Evolutionary conservation across 179 eudicot genomes (phyloP).

Genomic region (Sideroxylon spinosum): DNA sequence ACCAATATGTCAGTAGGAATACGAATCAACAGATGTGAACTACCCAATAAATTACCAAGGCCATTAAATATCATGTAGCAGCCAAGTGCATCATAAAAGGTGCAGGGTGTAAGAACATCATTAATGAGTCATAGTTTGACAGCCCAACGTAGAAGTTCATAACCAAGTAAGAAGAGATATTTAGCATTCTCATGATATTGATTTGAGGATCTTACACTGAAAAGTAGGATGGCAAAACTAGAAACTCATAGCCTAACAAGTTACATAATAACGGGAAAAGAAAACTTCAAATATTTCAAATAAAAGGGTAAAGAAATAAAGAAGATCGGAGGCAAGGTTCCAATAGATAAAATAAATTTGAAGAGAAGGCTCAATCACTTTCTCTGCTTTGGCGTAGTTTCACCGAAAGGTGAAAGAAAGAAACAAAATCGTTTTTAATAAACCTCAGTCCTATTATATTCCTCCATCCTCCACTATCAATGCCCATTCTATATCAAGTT

Average conservation of each 20-base stretch:
- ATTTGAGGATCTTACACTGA: no score
- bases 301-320: no score
- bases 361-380: no score
- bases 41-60: not conserved
- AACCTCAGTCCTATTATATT: not conserved
- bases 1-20: not conserved
- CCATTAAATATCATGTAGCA: slow-evolving; percentile 7
- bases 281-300: no score
- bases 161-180: not conserved
- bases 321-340: no score
- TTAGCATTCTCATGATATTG: not conserved
- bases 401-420: no score
- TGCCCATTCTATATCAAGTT: not conserved
- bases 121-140: not conserved
- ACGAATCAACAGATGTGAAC: not conserved
- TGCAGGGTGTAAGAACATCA: not conserved
- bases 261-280: no score
- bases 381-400: no score
- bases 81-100: not conserved
- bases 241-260: not conserved
- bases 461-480: not conserved
- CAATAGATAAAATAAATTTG: no score
- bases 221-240: not conserved
- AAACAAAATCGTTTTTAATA: no score
- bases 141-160: not conserved